Evolutionary conservation across 2,329 filamentous ascomycete genomes (phyloP), one percentile per base, ranked within the genome.

Genomic region (Chalaropsis thielavioides): DNA sequence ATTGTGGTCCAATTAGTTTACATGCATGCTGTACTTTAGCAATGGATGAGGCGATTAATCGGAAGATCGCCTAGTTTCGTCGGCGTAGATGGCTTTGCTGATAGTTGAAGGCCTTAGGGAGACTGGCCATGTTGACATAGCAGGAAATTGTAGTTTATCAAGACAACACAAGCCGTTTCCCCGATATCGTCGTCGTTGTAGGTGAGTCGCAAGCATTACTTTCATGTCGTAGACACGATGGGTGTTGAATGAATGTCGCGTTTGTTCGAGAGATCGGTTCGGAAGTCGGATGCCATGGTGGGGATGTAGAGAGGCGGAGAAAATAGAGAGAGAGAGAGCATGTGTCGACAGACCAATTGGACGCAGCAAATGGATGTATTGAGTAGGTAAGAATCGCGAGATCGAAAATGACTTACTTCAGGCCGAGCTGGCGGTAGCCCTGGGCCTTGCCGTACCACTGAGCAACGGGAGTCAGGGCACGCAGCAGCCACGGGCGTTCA

Each of bases 371-470:
- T 15, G 24, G 54, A n/a, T n/a, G 27, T 7, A 38, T n/a, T 17
- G 51, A 19, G 56, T n/a, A 44, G 58, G n/a, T n/a, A 58, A 22
- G 61, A 31, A 56, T 61, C 31, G 17, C 13, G 40, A 24, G n/a
- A 56, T 24, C 41, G 41, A 44, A 46, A 24, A 51, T 8, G 38
- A 67, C 66, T 67, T 64, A 96, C 91, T 82, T 89, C 78, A 96
- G 82, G 73, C 92, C 92, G 73, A 96, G 82, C 83, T 92, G 85
- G 78, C 91, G 88, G 83, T 96, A 96, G 75, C 92, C 92, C 72
- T 92, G 83, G 72, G 90, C 88, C 75, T 92, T 87, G 78, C 79
- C 79, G 80, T 97, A 97, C 90, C 90, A 96, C 73, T 85, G 83
- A 77, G 92, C 84, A 70, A 96, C 75, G 70, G 94, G 94, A 80